Base-by-base conservation (phyloP, 495 filamentous ascomycete species). In the Jackrogersella minutella region DNA sequence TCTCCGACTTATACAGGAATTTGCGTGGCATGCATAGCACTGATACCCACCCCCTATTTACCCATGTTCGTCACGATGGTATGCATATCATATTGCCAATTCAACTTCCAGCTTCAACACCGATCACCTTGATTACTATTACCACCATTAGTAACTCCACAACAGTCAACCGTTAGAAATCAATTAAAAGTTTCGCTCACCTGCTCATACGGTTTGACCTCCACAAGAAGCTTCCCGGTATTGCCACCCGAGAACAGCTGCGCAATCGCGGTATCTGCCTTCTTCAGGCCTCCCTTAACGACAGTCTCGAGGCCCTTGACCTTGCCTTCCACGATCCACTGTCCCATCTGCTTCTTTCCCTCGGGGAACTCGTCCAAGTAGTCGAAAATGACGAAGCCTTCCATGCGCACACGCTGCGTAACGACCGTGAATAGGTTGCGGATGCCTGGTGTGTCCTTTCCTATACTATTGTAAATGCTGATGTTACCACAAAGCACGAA, bases 301-400 rank as follows among this genome's bases (percentile, higher is more conserved):
- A 88, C 79, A 0, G 83, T 85, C 75, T 85, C 83, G 68, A 83
- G 81, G 17, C 79, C 62, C 65, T 84, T 77, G 17, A 90, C 67
- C 77, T 85, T 87, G 14, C 84, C 83, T 66, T 87, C 81, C 1
- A 59, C 66, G 54, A 85, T 70, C 79, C 81, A 86, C 62, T 80
- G 74, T 31, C 79, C 79, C 1, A 88, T 70, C 59, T 85, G 78
- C 62, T 78, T 64, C 13, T 70, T 70, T 2, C 85, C 81, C 34
- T 73, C 72, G 5, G 67, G 21, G 47, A 74, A 76, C 36, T 85
- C 77, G 6, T 72, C 41, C 8, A 64, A 52, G 64, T 77, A 83
- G 73, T 91, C 88, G 9, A 81, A 67, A 22, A 87, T 78, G 47
- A 91, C 85, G 76, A 92, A 89, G 0, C 90, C 89, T 60, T 84